Percentiles rank a stretch among this genome's conserved stretches.
phyloP scores from a whole-genome alignment of 441 rosid genomes.

The Codiaeum variegatum region DNA sequence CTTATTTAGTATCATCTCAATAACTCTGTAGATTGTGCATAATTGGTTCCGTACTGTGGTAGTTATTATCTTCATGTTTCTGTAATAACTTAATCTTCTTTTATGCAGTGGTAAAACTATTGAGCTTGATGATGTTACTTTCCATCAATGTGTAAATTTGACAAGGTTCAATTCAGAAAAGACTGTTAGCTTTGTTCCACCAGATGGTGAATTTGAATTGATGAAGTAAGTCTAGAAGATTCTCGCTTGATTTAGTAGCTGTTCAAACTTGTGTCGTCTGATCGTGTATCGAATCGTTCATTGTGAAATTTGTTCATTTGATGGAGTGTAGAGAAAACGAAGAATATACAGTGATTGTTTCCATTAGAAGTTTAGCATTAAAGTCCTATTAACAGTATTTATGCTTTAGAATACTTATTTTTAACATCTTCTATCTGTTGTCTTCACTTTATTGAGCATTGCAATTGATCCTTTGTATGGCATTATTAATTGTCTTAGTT shows the following conservation, averaged over 20 bases:
- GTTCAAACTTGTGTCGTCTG: neutral
- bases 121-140: conserved; percentile 98
- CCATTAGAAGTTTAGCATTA: neutral
- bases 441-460: neutral
- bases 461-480: neutral
- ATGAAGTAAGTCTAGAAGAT: conserved; percentile 74
- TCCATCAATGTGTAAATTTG: conserved; percentile 96
- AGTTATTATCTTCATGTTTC: neutral
- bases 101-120: conserved; percentile 93
- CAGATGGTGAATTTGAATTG: conserved; percentile 99
- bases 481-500: neutral
- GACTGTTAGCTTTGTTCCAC: conserved; percentile 98
- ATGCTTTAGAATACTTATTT: neutral
- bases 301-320: neutral
- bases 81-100: conserved; percentile 9
- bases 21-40: neutral
- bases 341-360: neutral
- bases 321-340: neutral
- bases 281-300: neutral
- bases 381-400: neutral
- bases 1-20: neutral
- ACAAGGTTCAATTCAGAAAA: conserved; percentile 97
- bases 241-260: neutral
- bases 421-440: neutral
- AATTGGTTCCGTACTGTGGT: neutral